Evolutionary conservation across 2,329 filamentous ascomycete genomes (phyloP).

Genomic region (Fusarium oxysporum): DNA sequence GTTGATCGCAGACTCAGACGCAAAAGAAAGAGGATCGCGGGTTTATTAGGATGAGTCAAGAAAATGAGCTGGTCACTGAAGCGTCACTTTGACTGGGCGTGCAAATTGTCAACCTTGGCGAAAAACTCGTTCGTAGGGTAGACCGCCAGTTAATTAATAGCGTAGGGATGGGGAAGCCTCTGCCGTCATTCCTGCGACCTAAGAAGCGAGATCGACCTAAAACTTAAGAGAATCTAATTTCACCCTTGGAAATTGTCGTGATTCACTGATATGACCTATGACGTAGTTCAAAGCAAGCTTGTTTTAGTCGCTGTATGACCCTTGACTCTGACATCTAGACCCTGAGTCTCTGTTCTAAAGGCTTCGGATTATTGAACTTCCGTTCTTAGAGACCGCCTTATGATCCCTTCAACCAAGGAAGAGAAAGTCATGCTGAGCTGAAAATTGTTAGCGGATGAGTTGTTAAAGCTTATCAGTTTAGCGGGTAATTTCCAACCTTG

Average conservation of each 20-base stretch:
- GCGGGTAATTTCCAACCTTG: neutral
- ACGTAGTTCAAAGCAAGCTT: slow-evolving; percentile 34
- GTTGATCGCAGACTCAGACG: neutral
- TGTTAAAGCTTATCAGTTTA: neutral
- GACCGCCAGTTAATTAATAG: slow-evolving; percentile 26
- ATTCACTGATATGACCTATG: slow-evolving; percentile 29
- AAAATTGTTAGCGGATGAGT: neutral
- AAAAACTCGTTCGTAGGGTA: neutral
- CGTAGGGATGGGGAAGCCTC: slow-evolving; percentile 19
- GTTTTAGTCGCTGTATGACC: slow-evolving; percentile 26
- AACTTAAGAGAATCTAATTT: slow-evolving; percentile 3
- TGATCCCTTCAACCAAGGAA: slow-evolving; percentile 7
- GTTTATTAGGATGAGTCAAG: neutral
- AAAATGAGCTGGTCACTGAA: neutral
- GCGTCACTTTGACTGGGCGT: slow-evolving; percentile 12
- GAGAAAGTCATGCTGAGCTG: neutral
- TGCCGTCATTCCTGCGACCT: slow-evolving; percentile 31
- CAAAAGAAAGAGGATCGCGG: neutral
- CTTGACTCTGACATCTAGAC: slow-evolving; percentile 5
- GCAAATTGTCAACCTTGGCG: neutral
- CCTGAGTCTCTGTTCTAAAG: neutral
- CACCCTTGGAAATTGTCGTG: slow-evolving; percentile 28
- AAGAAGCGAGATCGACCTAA: slow-evolving; percentile 3
- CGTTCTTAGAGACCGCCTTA: neutral
- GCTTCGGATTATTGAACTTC: slow-evolving; percentile 1